Evolutionary conservation across 148 eudicot genomes (phyloP).

Genomic region (Cornus controversa): DNA sequence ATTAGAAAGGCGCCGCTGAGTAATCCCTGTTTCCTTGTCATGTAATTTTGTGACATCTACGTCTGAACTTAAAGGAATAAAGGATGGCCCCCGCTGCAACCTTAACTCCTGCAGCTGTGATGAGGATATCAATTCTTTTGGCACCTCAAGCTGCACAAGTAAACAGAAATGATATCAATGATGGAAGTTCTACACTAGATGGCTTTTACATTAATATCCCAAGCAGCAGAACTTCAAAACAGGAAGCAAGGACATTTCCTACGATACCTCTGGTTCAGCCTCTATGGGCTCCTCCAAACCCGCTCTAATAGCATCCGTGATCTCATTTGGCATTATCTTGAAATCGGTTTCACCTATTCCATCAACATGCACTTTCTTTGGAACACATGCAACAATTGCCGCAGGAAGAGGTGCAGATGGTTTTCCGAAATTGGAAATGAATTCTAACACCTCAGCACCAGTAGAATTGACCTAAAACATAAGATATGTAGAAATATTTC

Average conservation of each 20-base stretch:
- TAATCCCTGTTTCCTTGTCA: constrained; percentile 87
- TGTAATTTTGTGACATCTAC: constrained; percentile 37
- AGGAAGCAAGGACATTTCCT: constrained; percentile 15
- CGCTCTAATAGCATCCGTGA: constrained; percentile 71
- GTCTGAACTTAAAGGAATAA: constrained; percentile 51
- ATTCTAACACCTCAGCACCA: constrained; percentile 89
- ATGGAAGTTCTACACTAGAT: not conserved
- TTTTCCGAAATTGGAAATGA: constrained; percentile 79
- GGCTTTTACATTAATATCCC: not conserved
- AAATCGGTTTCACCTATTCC: constrained; percentile 78
- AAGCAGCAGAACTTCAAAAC: not conserved
- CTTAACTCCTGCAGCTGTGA: constrained; percentile 59
- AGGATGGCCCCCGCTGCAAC: constrained; percentile 57
- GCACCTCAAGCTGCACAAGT: constrained; percentile 86
- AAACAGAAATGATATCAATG: constrained; percentile 11
- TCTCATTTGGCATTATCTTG: constrained; percentile 72
- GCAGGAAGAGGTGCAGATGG: constrained; percentile 96
- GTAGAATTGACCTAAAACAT: constrained; percentile 68
- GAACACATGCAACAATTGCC: constrained; percentile 98
- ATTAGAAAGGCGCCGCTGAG: constrained; percentile 84
- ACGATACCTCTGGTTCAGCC: constrained; percentile 89
- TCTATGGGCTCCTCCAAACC: constrained; percentile 91
- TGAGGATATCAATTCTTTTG: constrained; percentile 73
- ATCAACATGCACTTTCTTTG: constrained; percentile 74
- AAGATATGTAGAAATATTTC: constrained; percentile 3